Conservation (phyloP, 495 filamentous ascomycete species). For the Saxophila tyrrhenica region DNA sequence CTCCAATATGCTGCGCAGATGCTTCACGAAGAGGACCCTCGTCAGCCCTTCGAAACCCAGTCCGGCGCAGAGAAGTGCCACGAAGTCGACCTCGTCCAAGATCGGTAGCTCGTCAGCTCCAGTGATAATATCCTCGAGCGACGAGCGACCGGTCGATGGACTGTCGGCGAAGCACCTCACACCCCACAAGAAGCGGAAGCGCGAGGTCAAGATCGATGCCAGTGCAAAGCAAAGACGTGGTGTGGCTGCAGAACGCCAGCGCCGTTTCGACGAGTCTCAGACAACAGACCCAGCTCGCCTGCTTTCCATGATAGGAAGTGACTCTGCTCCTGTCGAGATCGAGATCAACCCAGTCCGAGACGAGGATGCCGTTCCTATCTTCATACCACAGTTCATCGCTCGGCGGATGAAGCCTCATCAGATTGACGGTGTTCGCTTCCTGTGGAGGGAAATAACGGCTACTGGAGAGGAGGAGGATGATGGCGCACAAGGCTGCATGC, state of each 20-base stretch:
- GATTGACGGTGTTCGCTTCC: conserved; percentile 63
- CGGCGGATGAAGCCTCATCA: conserved; percentile 48
- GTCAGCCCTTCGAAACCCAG: background rate
- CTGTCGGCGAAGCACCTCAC: background rate
- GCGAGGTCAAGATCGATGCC: conserved; percentile 4
- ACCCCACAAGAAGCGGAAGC: conserved; percentile 13
- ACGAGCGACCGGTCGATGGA: background rate
- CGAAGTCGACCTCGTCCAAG: conserved; percentile 11
- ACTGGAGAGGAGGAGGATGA: conserved; percentile 31
- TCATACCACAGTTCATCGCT: conserved; percentile 39
- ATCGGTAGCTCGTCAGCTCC: conserved; percentile 8
- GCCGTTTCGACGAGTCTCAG: conserved; percentile 4
- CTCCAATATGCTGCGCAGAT: background rate
- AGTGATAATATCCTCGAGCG: conserved; percentile 1
- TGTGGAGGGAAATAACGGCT: conserved; percentile 75
- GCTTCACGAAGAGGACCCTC: conserved; percentile 3
- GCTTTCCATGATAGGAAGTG: background rate
- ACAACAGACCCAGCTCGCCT: conserved; percentile 1
- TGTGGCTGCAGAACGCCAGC: conserved; percentile 1
- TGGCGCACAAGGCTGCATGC: conserved; percentile 58
- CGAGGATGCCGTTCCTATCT: conserved; percentile 43
- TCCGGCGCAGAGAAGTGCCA: background rate
- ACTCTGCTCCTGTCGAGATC: conserved; percentile 36
- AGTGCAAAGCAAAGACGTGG: conserved; percentile 1
- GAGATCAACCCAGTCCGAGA: conserved; percentile 59